These are phyloP conservation scores for Crucibulum laeve DNA, from an alignment of 768 basidiomycete genomes.

Conservation along the genomic window DNA sequence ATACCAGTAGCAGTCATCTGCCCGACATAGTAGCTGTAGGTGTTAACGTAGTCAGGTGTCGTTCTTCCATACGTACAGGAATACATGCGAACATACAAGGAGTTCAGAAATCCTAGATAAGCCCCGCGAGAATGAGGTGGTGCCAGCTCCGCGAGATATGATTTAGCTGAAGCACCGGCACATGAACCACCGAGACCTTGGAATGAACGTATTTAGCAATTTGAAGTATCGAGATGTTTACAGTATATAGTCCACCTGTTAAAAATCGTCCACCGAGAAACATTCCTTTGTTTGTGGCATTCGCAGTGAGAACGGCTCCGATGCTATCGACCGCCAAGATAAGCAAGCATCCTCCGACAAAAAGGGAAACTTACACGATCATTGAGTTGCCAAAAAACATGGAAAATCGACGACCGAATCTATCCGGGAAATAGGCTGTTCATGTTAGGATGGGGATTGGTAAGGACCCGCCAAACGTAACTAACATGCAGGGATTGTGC, in stretches of 20 bases:
- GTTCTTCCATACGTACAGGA: not conserved
- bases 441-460: slow-evolving; percentile 1
- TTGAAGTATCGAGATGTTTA: not conserved
- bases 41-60: not conserved
- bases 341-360: slow-evolving; percentile 1
- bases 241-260: slow-evolving; percentile 30
- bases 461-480: slow-evolving; percentile 1
- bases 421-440: slow-evolving; percentile 41
- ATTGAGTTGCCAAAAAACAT: slow-evolving; percentile 46
- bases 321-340: slow-evolving; percentile 20
- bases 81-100: slow-evolving; percentile 31
- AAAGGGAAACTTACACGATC: slow-evolving; percentile 30
- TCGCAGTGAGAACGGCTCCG: slow-evolving; percentile 46
- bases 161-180: slow-evolving; percentile 45
- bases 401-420: slow-evolving; percentile 42
- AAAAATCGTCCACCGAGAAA: slow-evolving; percentile 48
- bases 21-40: slow-evolving; percentile 42
- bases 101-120: slow-evolving; percentile 48
- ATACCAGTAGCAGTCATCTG: slow-evolving; percentile 53
- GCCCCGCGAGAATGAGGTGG: slow-evolving; percentile 44
- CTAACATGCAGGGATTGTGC: slow-evolving; percentile 40
- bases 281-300: slow-evolving; percentile 35
- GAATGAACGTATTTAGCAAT: not conserved
- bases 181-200: slow-evolving; percentile 38
- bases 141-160: slow-evolving; percentile 46